Conservation (phyloP, 805 yeast genomes). For the Schwanniomyces yamadae region DNA sequence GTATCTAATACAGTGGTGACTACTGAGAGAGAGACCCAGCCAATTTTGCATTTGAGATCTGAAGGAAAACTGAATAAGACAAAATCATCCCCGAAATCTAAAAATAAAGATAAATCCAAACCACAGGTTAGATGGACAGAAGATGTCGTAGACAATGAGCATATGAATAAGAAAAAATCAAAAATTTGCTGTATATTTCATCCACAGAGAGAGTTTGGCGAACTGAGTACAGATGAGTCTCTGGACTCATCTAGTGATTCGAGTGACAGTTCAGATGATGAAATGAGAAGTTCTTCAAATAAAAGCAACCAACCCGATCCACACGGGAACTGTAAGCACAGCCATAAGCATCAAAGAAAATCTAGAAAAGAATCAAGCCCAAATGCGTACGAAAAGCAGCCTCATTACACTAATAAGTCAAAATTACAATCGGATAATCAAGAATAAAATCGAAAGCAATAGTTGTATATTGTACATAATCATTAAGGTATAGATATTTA, state of each 20-base stretch:
- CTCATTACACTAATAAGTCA: constrained; percentile 47
- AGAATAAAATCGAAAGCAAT: no score
- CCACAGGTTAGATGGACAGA: constrained; percentile 79
- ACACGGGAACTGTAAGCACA: constrained; percentile 8
- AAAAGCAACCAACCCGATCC: constrained; percentile 3
- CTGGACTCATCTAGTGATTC: constrained; percentile 31
- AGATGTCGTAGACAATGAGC: constrained; percentile 86
- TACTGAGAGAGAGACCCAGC: constrained; percentile 3
- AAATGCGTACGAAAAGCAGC: constrained; percentile 89
- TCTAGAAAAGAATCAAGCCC: constrained; percentile 43
- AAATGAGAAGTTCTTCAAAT: background rate
- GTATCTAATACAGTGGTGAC: no score
- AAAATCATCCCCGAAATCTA: constrained; percentile 6
- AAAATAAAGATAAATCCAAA: constrained; percentile 24
- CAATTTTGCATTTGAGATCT: constrained; percentile 19
- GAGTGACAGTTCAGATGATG: constrained; percentile 12
- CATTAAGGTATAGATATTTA: no score
- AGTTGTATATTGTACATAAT: no score
- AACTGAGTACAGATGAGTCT: constrained; percentile 26
- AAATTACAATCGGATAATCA: no score
- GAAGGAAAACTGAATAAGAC: background rate
- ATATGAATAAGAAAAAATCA: constrained; percentile 83
- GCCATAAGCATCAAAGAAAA: constrained; percentile 26
- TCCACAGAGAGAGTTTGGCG: constrained; percentile 66
- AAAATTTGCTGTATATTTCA: constrained; percentile 89